Percentiles rank a stretch among this genome's conserved stretches.
Conservation (phyloP, 176 grass and related monocot genomes). For the Carex myosuroides region DNA sequence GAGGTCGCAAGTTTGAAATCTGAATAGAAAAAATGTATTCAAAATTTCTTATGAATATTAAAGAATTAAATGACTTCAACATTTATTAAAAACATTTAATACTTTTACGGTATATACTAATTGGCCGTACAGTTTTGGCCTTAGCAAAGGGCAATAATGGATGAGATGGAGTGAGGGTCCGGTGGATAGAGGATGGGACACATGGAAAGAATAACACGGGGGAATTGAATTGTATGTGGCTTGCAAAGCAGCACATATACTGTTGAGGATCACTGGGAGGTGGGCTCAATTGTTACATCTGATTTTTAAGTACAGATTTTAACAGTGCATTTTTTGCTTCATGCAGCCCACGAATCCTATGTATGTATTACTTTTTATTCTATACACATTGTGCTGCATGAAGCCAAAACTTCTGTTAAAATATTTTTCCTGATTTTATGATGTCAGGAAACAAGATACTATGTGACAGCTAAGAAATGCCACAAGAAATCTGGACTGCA, state of each 20-base stretch:
- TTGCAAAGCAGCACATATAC: background rate
- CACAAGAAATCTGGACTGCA: background rate
- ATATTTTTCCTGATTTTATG: background rate
- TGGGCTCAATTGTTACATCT: background rate
- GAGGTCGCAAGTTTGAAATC: no score
- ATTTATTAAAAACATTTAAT: no score
- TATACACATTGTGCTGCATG: no score
- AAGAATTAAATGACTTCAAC: no score
- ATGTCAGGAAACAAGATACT: background rate
- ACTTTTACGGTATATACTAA: no score
- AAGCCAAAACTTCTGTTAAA: background rate
- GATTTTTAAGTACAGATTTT: background rate
- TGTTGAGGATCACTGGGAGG: background rate
- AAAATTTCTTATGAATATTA: no score
- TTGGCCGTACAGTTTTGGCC: background rate
- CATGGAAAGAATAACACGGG: background rate
- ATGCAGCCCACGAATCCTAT: no score
- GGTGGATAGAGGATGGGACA: conserved; percentile 6
- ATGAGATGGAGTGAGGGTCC: background rate
- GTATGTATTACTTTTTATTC: no score
- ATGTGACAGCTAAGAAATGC: background rate
- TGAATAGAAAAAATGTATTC: no score
- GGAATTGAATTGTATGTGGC: background rate
- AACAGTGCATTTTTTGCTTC: no score
- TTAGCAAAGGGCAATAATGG: background rate